Percentiles rank a stretch among this genome's conserved stretches.
Evolutionary conservation across 2,329 filamentous ascomycete species (phyloP).

Genomic region (Ilyonectria sp.): DNA sequence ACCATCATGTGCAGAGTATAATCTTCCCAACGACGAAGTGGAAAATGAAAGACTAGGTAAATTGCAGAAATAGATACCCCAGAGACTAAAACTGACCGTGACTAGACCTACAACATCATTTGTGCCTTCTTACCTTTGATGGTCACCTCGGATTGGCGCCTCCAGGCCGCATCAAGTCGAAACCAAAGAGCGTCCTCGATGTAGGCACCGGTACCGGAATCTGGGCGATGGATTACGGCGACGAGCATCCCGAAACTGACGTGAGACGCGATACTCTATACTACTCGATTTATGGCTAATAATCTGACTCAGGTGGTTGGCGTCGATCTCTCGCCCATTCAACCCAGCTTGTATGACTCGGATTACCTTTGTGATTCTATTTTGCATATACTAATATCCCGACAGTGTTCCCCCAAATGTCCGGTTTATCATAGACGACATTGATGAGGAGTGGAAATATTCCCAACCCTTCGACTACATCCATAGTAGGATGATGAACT

Average conservation of each 20-base stretch:
- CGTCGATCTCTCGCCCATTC: slow-evolving; percentile 25
- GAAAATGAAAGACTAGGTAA: slow-evolving; percentile 25
- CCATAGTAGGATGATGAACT: not conserved
- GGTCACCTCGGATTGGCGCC: slow-evolving; percentile 15
- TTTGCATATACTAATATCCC: too few species aligned
- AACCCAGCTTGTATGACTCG: slow-evolving; percentile 23
- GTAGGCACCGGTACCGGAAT: too few species aligned
- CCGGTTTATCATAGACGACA: not conserved
- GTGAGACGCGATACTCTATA: not conserved
- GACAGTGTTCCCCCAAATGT: not conserved
- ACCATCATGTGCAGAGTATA: slow-evolving; percentile 1
- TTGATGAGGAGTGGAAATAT: not conserved
- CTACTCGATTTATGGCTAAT: too few species aligned
- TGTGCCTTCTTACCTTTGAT: slow-evolving; percentile 13
- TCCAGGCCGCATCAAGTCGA: not conserved
- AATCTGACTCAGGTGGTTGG: slow-evolving; percentile 5
- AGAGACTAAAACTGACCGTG: not conserved
- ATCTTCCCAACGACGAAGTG: slow-evolving; percentile 23
- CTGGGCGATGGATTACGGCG: slow-evolving; percentile 13
- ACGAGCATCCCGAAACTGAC: slow-evolving; percentile 24
- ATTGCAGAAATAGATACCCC: too few species aligned
- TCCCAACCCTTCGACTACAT: not conserved
- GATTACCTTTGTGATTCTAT: not conserved
- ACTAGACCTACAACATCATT: slow-evolving; percentile 20
- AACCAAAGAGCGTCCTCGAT: slow-evolving; percentile 9